A percentile compares a stretch with the other conserved stretches of the same genome.
Conservation (phyloP, 164 flowering plant species). For the Dillenia turbinata region DNA sequence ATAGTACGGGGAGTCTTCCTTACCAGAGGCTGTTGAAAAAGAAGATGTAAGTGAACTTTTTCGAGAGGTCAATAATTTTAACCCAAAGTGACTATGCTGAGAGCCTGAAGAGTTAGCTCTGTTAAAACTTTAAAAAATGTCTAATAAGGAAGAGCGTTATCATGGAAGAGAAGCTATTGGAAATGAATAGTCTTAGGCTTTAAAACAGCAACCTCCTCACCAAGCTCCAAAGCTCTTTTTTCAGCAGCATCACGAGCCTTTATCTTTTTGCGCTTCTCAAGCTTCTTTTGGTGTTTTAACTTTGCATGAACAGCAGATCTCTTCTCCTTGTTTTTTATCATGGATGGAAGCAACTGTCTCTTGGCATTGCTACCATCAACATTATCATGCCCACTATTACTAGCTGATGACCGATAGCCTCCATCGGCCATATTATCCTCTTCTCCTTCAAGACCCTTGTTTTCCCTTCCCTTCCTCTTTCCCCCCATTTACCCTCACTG, state of each 20-base stretch:
- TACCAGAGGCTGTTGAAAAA: conserved; percentile 48
- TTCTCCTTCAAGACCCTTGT: conserved; percentile 15
- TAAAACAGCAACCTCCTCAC: conserved; percentile 55
- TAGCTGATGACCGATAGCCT: background rate
- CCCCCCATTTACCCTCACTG: conserved; percentile 11
- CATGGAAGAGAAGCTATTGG: no score
- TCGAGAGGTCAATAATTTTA: no score
- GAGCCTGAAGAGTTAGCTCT: no score
- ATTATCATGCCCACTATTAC: no score
- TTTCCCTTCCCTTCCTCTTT: conserved; percentile 17
- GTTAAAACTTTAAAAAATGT: background rate
- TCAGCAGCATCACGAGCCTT: conserved; percentile 75
- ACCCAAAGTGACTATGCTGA: no score
- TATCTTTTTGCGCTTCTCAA: conserved; percentile 64
- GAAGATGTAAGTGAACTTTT: background rate
- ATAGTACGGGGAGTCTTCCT: conserved; percentile 67
- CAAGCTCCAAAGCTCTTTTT: conserved; percentile 86
- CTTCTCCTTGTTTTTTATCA: conserved; percentile 84
- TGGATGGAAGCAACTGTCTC: conserved; percentile 48
- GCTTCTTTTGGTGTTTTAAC: conserved; percentile 74
- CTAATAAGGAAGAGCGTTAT: background rate
- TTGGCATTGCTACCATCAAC: conserved; percentile 11
- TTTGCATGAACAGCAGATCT: conserved; percentile 69
- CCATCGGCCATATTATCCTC: conserved; percentile 7
- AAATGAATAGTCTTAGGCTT: background rate